Conservation (phyloP, 805 yeast species). For the Candida fluviatilis region DNA sequence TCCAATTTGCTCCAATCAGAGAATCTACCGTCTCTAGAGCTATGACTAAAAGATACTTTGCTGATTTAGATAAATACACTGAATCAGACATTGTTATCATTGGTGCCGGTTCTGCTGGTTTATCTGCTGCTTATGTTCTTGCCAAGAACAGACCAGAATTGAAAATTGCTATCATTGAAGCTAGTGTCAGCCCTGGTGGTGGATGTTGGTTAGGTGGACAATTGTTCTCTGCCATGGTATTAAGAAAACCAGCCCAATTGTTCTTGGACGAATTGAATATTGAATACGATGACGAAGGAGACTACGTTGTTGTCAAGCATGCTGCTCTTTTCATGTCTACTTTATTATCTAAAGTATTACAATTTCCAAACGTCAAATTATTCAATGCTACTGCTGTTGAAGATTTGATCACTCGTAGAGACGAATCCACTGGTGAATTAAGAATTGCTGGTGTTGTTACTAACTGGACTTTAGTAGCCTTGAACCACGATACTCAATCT, state of each 20-base stretch:
- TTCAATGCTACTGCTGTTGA: constrained; percentile 81
- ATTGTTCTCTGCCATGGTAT: constrained; percentile 71
- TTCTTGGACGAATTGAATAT: constrained; percentile 62
- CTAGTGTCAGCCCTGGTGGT: constrained; percentile 75
- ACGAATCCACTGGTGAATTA: constrained; percentile 49
- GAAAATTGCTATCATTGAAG: constrained; percentile 69
- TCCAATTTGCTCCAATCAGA: constrained; percentile 67
- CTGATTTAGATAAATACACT: constrained; percentile 68
- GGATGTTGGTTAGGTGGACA: constrained; percentile 80
- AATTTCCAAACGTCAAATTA: constrained; percentile 69
- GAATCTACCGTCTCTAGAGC: constrained; percentile 79
- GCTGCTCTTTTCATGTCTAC: constrained; percentile 77
- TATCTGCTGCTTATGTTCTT: constrained; percentile 69
- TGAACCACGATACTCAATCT: constrained; percentile 72
- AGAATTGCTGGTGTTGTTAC: constrained; percentile 78
- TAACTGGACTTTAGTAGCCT: constrained; percentile 75
- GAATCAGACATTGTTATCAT: constrained; percentile 72
- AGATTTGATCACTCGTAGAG: constrained; percentile 70
- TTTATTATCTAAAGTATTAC: constrained; percentile 61
- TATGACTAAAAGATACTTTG: constrained; percentile 71
- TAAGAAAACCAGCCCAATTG: constrained; percentile 74
- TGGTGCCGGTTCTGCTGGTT: constrained; percentile 78
- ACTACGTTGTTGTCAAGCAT: constrained; percentile 74
- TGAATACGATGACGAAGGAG: constrained; percentile 75
- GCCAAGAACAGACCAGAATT: constrained; percentile 74